These are phyloP conservation scores for Verbena officinalis DNA, from an alignment of 257 asterid species.

Conservation along the genomic window DNA sequence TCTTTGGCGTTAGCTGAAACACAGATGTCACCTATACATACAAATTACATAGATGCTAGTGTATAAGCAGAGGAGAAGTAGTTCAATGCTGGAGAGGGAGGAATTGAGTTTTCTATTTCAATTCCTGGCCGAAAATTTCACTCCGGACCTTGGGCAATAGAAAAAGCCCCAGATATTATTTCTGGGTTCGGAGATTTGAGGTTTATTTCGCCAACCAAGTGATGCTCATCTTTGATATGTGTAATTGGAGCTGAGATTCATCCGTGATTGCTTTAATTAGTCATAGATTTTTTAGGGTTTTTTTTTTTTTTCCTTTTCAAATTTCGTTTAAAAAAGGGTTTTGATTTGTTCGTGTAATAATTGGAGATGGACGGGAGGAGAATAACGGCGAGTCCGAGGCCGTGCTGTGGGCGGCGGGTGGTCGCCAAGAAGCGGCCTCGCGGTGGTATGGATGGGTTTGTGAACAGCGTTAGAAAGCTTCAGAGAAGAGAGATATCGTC, in stretches of 20 bases:
- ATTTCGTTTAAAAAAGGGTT: constrained; percentile 14
- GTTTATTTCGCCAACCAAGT: constrained; percentile 20
- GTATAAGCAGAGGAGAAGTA: not conserved
- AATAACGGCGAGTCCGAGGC: constrained; percentile 78
- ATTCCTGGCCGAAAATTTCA: not conserved
- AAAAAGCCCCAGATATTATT: constrained; percentile 32
- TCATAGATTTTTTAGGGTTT: constrained; percentile 17
- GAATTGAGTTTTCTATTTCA: not conserved
- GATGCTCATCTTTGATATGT: not conserved
- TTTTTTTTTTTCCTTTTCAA: too few relatives aligned
- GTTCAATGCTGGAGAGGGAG: not conserved
- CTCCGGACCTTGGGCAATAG: constrained; percentile 17
- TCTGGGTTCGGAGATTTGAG: constrained; percentile 45
- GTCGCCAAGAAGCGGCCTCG: constrained; percentile 79
- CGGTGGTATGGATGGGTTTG: constrained; percentile 65
- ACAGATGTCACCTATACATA: not conserved
- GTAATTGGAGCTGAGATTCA: constrained; percentile 17
- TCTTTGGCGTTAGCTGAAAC: too few relatives aligned
- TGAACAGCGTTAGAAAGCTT: constrained; percentile 81
- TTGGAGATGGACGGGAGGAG: constrained; percentile 76
- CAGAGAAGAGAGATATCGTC: constrained; percentile 84
- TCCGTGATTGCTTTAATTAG: constrained; percentile 10
- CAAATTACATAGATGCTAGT: not conserved
- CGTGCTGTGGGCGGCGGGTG: constrained; percentile 75
- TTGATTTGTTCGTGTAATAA: constrained; percentile 13